Conservation (phyloP, 176 grass and related monocot species). For the Ananas comosus region DNA sequence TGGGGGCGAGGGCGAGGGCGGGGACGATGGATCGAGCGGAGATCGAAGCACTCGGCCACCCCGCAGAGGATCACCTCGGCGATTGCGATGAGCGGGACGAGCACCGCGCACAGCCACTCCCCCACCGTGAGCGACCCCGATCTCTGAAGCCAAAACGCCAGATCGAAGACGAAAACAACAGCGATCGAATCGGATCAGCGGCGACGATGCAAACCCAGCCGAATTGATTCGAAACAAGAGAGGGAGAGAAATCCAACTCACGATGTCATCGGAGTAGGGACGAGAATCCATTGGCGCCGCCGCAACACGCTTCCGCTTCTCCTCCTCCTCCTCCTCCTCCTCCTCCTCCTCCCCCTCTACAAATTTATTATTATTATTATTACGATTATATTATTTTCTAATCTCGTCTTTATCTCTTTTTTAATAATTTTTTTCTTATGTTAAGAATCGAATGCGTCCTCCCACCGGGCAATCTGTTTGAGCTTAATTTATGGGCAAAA, state of each 20-base stretch:
- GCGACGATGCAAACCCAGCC: not conserved
- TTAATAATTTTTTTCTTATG: too few relatives aligned
- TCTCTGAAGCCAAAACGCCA: constrained; percentile 8
- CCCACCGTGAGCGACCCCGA: constrained; percentile 36
- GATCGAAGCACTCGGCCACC: constrained; percentile 33
- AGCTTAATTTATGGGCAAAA: too few relatives aligned
- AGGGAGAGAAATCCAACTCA: not conserved
- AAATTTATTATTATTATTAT: not conserved
- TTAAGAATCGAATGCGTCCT: too few relatives aligned
- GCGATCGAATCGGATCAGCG: not conserved
- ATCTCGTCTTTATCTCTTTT: too few relatives aligned
- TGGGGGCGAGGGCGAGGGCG: constrained; percentile 1
- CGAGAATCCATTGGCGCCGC: not conserved
- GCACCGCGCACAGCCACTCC: constrained; percentile 30
- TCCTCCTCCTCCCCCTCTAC: too few relatives aligned
- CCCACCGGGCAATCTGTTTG: too few relatives aligned
- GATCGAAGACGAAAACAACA: not conserved
- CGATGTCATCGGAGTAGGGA: not conserved
- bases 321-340: not conserved
- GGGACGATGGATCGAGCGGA: not conserved
- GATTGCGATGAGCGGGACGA: constrained; percentile 35
- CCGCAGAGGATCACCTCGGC: constrained; percentile 25
- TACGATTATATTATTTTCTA: not conserved
- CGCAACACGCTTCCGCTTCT: not conserved
- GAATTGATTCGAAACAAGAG: not conserved